Conservation (phyloP, 1,284 basidiomycete species). For the Irpex rosettiformis region DNA sequence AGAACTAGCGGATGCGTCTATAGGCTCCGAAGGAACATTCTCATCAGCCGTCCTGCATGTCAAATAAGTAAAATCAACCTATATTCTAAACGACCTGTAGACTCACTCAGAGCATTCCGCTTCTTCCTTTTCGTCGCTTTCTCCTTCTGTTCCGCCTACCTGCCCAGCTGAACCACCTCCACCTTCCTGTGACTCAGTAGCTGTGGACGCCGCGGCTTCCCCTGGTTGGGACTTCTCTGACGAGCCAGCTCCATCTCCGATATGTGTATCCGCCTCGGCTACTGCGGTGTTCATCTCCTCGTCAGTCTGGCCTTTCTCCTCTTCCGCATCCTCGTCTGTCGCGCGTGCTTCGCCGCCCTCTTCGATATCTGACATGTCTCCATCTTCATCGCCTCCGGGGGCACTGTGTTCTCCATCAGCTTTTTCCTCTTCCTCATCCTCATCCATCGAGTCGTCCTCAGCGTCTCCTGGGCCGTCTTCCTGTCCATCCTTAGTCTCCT, state of each 20-base stretch:
- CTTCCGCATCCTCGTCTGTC: slow-evolving; percentile 20
- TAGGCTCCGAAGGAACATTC: not conserved
- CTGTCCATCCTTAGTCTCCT: slow-evolving; percentile 33
- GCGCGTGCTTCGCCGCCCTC: slow-evolving; percentile 18
- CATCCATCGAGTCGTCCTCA: slow-evolving; percentile 34
- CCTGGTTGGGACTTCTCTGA: slow-evolving; percentile 9
- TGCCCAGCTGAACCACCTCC: slow-evolving; percentile 2
- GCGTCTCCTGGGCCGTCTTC: slow-evolving; percentile 39
- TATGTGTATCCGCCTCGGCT: slow-evolving; percentile 39
- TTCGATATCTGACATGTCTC: slow-evolving; percentile 28
- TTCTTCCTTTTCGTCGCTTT: not conserved
- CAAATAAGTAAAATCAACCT: not conserved
- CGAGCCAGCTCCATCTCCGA: slow-evolving; percentile 27
- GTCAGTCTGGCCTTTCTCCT: slow-evolving; percentile 17
- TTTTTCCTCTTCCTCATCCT: slow-evolving; percentile 26
- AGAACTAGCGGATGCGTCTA: not conserved
- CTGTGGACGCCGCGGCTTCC: not conserved
- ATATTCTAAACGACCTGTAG: not conserved
- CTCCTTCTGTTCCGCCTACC: not conserved
- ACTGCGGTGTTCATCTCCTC: slow-evolving; percentile 25
- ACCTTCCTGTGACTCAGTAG: slow-evolving; percentile 13
- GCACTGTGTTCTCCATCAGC: slow-evolving; percentile 28
- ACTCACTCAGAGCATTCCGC: slow-evolving; percentile 8
- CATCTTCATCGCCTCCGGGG: slow-evolving; percentile 33
- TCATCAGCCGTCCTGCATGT: slow-evolving; percentile 5